phyloP scores from a whole-genome alignment of 441 rosid genomes.

The Manihot esculenta region DNA sequence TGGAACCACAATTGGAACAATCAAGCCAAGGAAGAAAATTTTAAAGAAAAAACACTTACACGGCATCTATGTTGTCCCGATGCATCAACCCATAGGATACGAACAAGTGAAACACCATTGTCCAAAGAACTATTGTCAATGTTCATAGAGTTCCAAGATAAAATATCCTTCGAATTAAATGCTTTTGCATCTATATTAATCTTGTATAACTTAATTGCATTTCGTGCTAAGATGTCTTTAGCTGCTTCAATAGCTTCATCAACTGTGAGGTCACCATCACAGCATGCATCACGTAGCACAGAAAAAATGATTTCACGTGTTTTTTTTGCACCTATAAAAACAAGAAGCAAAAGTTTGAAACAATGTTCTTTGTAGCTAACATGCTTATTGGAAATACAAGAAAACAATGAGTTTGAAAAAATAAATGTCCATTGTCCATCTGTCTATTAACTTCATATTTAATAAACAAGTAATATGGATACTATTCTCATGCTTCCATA shows the following conservation, averaged over 20 bases:
- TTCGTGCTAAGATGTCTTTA: slow-evolving; percentile 63
- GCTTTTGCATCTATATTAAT: slow-evolving; percentile 31
- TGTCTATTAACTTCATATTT: neutral
- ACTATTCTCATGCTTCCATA: neutral
- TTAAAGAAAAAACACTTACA: slow-evolving; percentile 42
- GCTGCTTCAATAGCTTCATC: slow-evolving; percentile 88
- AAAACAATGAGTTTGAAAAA: neutral
- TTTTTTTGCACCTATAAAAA: slow-evolving; percentile 66
- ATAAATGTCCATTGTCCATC: neutral
- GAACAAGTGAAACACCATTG: slow-evolving; percentile 44
- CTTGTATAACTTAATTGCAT: slow-evolving; percentile 66
- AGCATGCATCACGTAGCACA: slow-evolving; percentile 71
- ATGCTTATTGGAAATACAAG: slow-evolving; percentile 6
- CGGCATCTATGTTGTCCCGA: slow-evolving; percentile 98
- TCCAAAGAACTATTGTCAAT: slow-evolving; percentile 34
- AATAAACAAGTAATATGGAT: neutral
- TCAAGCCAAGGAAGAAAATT: neutral
- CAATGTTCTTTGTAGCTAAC: slow-evolving; percentile 10
- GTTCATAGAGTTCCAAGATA: slow-evolving; percentile 26
- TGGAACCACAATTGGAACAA: neutral
- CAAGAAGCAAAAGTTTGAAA: slow-evolving; percentile 17
- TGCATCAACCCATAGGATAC: slow-evolving; percentile 83
- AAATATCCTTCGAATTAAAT: slow-evolving; percentile 29
- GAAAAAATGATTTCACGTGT: slow-evolving; percentile 72
- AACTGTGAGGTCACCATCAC: slow-evolving; percentile 66